Evolutionary conservation across 352 stramenopile species (phyloP).

Genomic region (Peronosclerospora sorghi): DNA sequence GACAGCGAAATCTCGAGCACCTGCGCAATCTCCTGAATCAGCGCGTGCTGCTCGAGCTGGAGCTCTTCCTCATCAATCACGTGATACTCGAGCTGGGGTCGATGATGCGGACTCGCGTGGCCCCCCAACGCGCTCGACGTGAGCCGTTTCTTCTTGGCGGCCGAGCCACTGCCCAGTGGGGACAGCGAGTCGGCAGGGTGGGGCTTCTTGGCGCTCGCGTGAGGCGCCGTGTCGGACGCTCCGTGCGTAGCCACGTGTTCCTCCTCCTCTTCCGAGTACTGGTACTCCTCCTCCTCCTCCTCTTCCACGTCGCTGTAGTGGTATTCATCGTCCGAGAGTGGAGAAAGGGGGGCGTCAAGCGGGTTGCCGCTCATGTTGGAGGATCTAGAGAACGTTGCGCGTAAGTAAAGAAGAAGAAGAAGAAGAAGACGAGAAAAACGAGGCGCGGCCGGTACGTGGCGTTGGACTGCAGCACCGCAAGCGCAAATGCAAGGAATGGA

Average conservation of each 20-base stretch:
- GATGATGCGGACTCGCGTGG: slow-evolving; percentile 12
- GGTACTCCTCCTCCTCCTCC: slow-evolving; percentile 56
- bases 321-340: slow-evolving; percentile 72
- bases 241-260: slow-evolving; percentile 11
- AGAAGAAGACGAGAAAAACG: too few species aligned
- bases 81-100: slow-evolving; percentile 67
- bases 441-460: too few species aligned
- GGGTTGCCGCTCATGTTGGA: slow-evolving; percentile 13
- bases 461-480: too few species aligned
- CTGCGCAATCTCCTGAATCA: slow-evolving; percentile 65
- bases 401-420: too few species aligned
- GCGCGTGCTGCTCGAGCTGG: slow-evolving; percentile 44
- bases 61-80: slow-evolving; percentile 79
- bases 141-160: slow-evolving; percentile 66
- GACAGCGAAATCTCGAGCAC: slow-evolving; percentile 60
- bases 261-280: slow-evolving; percentile 55
- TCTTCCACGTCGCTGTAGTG: slow-evolving; percentile 78
- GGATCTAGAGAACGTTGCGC: too few species aligned
- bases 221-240: too few species aligned
- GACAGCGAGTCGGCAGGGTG: slow-evolving; percentile 25
- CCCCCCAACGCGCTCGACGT: slow-evolving; percentile 26
- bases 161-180: slow-evolving; percentile 28
- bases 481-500: too few species aligned
- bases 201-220: slow-evolving; percentile 29
- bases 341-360: slow-evolving; percentile 21